Base-by-base conservation (phyloP, 805 yeast species). In the Saccharomycopsis babjevae region DNA sequence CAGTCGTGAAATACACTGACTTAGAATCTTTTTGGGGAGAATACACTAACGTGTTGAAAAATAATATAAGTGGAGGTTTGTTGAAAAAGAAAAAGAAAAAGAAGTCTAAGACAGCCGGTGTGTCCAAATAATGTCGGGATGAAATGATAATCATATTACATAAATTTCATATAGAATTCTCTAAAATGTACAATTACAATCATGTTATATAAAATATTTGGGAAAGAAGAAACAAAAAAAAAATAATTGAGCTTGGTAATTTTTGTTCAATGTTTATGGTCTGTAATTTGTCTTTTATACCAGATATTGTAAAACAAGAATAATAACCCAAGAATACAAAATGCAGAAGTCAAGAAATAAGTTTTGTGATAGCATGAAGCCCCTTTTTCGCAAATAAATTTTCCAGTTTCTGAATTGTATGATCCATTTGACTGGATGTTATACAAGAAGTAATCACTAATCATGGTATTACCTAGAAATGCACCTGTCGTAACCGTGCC, bases 61-160 rank as follows among this genome's bases (percentile, higher is more conserved):
- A 77, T 25, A 92, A 94, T 4, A 83, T 88, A 71, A 75, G 75
- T 2, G 97, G 96, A 1, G 78, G 92, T 71, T 81, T 83, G 69
- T 89, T 86, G 80, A 90, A 89, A 76, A 89, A 88, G 62, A 89
- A 89, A 77, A 84, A 84, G 73, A 85, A 83, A 77, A 81, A 79
- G 75, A 84, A 82, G 75, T 70, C 72, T 52, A 73, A 72, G 61
- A 62, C 61, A 16, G 57, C n/a, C n/a, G 57, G 57, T 46, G 61
- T 59, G 28, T 43, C 55, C 11, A 59, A 59, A 59, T 54, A 22
- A 32, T 15, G 46, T 11, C 10, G 15, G 11, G 10, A 34, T 4
- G 5, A 34, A 7, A 34, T 34, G 38, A 34, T 34, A 34, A 10
- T 7, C 15, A 8, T 34, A 13, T 13, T 34, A 34, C 38, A 34